Evolutionary conservation across 768 basidiomycete species (phyloP), one percentile per base, ranked within the genome.

Genomic region (Mycena vitilis): DNA sequence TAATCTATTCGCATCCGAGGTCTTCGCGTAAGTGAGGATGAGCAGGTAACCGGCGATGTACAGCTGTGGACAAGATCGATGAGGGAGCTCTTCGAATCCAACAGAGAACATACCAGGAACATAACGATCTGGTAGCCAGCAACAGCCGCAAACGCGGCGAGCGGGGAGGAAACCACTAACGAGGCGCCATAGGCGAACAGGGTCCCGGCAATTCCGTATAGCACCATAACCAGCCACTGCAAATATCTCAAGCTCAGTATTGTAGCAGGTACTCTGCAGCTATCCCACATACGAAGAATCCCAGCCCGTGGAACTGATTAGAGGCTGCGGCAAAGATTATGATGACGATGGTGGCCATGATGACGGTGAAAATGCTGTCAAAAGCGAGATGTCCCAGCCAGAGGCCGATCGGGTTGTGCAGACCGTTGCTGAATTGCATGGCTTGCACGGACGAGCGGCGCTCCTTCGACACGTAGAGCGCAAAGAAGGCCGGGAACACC

Each of bases 341-440:
- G 20, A 85, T 81, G 52, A 93, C 86, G 58, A 92, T 79, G 2
- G 90, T 90, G 1, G 92, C 84, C 23, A 87, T 75, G n/a, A 90
- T 77, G 18, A 90, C 71, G 5, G 86, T 84, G 66, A 87, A 84
- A 12, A 91, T 83, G 10, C 87, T 83, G 73, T 95, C 93, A 77
- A 91, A 93, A 74, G 91, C 79, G 18, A 94, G 82, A 77, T 95
- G 93, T 4, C 93, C 93, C 4, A 95, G 80, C 91, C 92, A 93
- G 51, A 94, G 80, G 4, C 90, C 91, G 55, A 88, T 76, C 22
- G 91, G 89, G 72, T 93, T 83, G 1, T 88, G 84, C 34, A 94
- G 77, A 1, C 93, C 93, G 75, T 94, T 93, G 42, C 90, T 91
- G 42, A 91, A 81, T 73, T 94, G 93, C 91, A 94, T 95, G 3